These are phyloP conservation scores for Ogataea glucozyma DNA, from an alignment of 805 yeast genomes.

Conservation along the genomic window DNA sequence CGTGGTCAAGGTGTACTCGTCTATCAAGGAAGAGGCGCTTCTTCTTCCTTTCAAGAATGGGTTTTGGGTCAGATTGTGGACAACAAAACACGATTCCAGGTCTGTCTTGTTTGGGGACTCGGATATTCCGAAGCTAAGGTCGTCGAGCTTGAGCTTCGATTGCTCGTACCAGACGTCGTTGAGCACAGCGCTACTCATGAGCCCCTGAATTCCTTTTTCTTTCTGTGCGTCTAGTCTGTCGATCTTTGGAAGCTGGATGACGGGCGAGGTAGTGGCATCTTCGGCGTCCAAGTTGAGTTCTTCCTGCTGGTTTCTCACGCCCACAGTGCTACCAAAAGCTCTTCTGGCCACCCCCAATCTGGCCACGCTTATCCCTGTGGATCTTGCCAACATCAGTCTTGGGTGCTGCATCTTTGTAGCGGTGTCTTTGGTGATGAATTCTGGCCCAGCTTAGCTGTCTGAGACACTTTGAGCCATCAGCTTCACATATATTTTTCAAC, in stretches of 20 bases:
- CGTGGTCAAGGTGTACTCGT: constrained; percentile 25
- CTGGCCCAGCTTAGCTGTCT: too few species aligned
- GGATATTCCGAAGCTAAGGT: constrained; percentile 40
- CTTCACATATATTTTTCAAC: constrained; percentile 7
- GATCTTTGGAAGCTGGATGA: constrained; percentile 30
- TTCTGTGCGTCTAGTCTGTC: constrained; percentile 26
- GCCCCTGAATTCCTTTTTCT: constrained; percentile 47
- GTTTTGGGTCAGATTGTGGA: constrained; percentile 15
- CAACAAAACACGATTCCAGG: constrained; percentile 29
- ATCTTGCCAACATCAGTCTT: constrained; percentile 3
- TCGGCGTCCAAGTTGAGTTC: constrained; percentile 9
- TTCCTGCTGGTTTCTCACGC: constrained; percentile 10
- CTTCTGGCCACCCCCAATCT: constrained; percentile 3
- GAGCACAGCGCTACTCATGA: constrained; percentile 49
- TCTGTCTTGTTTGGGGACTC: constrained; percentile 32
- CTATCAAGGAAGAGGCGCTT: constrained; percentile 17
- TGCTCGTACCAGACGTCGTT: constrained; percentile 53
- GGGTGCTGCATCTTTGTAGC: constrained; percentile 6
- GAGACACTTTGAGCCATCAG: too few species aligned
- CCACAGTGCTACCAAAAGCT: constrained; percentile 5
- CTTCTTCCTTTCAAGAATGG: constrained; percentile 22
- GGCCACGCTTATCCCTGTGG: not conserved
- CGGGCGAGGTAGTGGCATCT: constrained; percentile 12
- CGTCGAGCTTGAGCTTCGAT: constrained; percentile 39
- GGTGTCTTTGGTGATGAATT: too few species aligned